Evolutionary conservation across 169 alveolate genomes (phyloP).

Genomic region (Plasmodium vivax): DNA sequence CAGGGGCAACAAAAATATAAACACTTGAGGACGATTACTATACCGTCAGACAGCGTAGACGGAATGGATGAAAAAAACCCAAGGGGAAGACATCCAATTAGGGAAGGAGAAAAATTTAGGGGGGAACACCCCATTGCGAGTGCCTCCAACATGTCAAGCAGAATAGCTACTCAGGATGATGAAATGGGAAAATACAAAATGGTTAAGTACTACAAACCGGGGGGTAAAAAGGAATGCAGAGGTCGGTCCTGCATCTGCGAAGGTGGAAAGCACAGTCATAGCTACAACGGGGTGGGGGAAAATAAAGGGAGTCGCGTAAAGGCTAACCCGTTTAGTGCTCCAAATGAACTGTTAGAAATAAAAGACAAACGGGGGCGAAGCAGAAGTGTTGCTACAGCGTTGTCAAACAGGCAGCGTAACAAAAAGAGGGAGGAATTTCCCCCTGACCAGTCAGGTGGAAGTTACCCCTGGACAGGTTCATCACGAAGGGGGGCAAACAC

Average conservation of each 20-base stretch:
- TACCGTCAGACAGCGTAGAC: slow-evolving; percentile 21
- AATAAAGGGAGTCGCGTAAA: background rate
- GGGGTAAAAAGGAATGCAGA: background rate
- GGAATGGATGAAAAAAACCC: background rate
- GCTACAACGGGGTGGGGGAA: background rate
- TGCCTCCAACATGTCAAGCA: background rate
- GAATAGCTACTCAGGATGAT: background rate
- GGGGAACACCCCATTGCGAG: background rate
- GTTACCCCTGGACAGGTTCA: background rate
- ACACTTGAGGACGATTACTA: slow-evolving; percentile 40
- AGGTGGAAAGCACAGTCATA: background rate
- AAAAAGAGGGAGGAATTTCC: background rate
- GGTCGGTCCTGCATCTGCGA: background rate
- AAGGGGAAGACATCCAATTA: background rate
- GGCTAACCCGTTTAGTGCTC: background rate
- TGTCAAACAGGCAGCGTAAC: background rate
- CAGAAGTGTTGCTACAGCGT: background rate
- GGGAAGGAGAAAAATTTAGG: background rate
- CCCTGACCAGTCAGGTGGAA: background rate
- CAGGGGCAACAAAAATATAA: background rate
- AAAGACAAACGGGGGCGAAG: slow-evolving; percentile 5
- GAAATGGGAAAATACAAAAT: background rate
- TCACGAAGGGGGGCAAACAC: background rate
- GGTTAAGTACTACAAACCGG: slow-evolving; percentile 5
- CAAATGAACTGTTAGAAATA: slow-evolving; percentile 9